Conservation (phyloP, 2,329 filamentous ascomycete genomes). For the Fusarium napiforme region DNA sequence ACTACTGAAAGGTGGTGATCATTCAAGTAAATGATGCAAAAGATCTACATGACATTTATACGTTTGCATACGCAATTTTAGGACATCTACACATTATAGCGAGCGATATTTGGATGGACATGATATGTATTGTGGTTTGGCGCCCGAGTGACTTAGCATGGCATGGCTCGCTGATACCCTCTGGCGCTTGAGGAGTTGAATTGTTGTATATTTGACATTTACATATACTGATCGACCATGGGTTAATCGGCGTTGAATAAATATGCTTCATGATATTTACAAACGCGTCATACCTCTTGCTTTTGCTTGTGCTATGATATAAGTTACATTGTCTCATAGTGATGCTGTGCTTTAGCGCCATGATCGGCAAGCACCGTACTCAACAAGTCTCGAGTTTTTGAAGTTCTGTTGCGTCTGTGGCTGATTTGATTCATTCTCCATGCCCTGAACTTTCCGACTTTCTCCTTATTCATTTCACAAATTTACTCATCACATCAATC, state of each 20-base stretch:
- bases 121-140: neutral
- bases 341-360: neutral
- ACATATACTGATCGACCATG: neutral
- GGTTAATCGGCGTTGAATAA: neutral
- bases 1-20: constrained; percentile 35
- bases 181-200: constrained; percentile 29
- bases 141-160: constrained; percentile 1
- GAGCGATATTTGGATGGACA: constrained; percentile 3
- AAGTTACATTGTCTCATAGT: rapidly evolving
- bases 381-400: neutral
- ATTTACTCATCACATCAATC: neutral
- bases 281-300: neutral
- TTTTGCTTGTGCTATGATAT: neutral
- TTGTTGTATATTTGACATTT: neutral
- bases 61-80: neutral
- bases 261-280: neutral
- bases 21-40: constrained; percentile 29
- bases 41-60: neutral
- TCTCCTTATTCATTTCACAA: neutral
- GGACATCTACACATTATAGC: neutral
- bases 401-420: neutral
- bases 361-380: neutral
- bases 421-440: rapidly evolving
- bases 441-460: rapidly evolving
- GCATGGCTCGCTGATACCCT: constrained; percentile 29